phyloP scores from a whole-genome alignment of 768 basidiomycete species.

The Agaricus blazei region DNA sequence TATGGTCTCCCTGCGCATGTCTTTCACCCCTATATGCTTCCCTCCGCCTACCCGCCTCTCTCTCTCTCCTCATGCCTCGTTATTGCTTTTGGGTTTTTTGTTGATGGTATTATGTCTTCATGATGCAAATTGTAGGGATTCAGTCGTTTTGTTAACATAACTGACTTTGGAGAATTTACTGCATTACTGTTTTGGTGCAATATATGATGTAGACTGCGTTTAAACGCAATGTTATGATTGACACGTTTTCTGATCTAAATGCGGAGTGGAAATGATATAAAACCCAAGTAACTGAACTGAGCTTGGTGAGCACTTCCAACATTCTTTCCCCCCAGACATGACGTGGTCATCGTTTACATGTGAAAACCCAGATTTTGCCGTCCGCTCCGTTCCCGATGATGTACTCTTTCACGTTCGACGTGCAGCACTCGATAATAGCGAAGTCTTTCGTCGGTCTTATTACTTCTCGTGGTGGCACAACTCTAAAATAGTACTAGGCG shows the following conservation, averaged over 20 bases:
- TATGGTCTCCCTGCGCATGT: slow-evolving; percentile 26
- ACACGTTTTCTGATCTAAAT: slow-evolving; percentile 13
- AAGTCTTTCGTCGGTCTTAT: slow-evolving; percentile 54
- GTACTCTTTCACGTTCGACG: slow-evolving; percentile 46
- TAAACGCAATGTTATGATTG: neutral
- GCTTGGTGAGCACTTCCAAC: neutral
- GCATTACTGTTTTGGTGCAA: neutral
- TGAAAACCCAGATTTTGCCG: slow-evolving; percentile 47
- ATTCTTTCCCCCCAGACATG: slow-evolving; percentile 13
- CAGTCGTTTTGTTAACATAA: slow-evolving; percentile 8
- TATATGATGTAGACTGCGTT: slow-evolving; percentile 4
- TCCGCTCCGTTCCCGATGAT: slow-evolving; percentile 50
- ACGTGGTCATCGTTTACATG: slow-evolving; percentile 37
- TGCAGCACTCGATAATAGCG: slow-evolving; percentile 44
- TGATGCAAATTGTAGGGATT: slow-evolving; percentile 13
- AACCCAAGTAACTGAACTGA: neutral
- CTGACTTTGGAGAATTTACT: slow-evolving; percentile 10
- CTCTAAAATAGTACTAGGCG: slow-evolving; percentile 31
- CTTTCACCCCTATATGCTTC: neutral
- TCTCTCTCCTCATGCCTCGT: slow-evolving; percentile 15
- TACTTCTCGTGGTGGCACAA: neutral
- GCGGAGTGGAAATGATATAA: neutral
- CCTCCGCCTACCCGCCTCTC: slow-evolving; percentile 14
- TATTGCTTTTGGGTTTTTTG: neutral
- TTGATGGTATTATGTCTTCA: slow-evolving; percentile 10